Conservation (phyloP, 2,329 filamentous ascomycete species). For the Talaromyces sp. region DNA sequence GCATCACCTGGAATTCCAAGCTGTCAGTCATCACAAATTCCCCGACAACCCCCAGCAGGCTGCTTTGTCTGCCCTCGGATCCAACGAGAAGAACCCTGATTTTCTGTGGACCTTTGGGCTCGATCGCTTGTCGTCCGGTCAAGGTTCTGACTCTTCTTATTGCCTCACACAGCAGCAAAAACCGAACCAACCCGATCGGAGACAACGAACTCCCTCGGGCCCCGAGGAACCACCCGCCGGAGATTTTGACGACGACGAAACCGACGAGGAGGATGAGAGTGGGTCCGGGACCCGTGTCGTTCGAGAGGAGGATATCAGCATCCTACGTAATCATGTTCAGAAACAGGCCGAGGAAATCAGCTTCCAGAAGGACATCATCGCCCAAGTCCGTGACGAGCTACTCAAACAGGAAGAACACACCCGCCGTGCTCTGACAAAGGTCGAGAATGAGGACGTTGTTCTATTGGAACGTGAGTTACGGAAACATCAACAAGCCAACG, state of each 20-base stretch:
- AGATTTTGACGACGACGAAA: constrained; percentile 38
- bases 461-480: constrained; percentile 89
- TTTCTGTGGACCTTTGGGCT: constrained; percentile 39
- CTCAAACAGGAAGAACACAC: constrained; percentile 83
- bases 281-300: constrained; percentile 55
- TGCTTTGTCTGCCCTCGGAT: constrained; percentile 61
- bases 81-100: constrained; percentile 50
- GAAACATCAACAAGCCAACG: constrained; percentile 97
- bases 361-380: constrained; percentile 82
- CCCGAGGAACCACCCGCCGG: constrained; percentile 32
- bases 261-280: constrained; percentile 53
- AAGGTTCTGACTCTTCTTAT: constrained; percentile 40
- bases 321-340: constrained; percentile 86
- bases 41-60: constrained; percentile 81
- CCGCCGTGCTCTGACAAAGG: constrained; percentile 76
- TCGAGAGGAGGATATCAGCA: constrained; percentile 80
- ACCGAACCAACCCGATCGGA: constrained; percentile 39
- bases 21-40: constrained; percentile 57
- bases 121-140: constrained; percentile 36
- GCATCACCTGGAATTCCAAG: constrained; percentile 79
- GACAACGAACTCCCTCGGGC: constrained; percentile 38
- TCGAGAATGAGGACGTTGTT: constrained; percentile 85
- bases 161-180: constrained; percentile 41
- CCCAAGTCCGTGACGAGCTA: constrained; percentile 81
- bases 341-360: constrained; percentile 91